Evolutionary conservation across 1,284 basidiomycete species (phyloP), one percentile per base, ranked within the genome.

Genomic region (Ganoderma lucidum): DNA sequence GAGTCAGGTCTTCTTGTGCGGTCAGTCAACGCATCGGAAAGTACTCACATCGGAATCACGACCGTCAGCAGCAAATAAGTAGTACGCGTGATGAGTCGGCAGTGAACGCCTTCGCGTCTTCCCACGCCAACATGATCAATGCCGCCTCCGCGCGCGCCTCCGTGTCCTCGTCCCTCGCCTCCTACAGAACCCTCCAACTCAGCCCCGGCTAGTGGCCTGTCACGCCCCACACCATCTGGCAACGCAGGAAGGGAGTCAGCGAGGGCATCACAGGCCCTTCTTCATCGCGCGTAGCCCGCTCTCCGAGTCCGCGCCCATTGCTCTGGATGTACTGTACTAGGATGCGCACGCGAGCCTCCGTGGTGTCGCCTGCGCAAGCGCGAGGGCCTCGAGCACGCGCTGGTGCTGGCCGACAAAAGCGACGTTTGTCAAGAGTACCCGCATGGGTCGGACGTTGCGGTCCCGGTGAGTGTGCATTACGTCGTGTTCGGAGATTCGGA

Each of bases 81-180:
- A 84, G 87, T 87, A 88, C 71, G 86, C 86, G 9, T 9, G 37
- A 37, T 37, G 37, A 23, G 23, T 85, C 78, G 0, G 80, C 76
- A 3, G 88, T 80, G 73, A 85, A 90, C 1, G 79, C 78, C 70
- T 86, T 86, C 3, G 88, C 82, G 71, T 91, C 89, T 37, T 90
- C 88, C 70, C 84, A 75, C 1, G 89, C 86, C 42, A 78, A 81
- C 66, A 75, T 84, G 64, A 90, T 73, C 71, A 87, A 87, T 51
- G 86, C 82, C 0, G 87, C 89, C 72, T 89, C 85, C 19, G 87
- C 83, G 82, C 85, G 87, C 62, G 83, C 84, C 41, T 76, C 73
- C 63, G 55, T 28, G 51, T 85, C 83, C 0, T 82, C 84, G 3
- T 74, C 65, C 12, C 73, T 78, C 2, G 81, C 78, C 6, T 84